Conservation (phyloP, 805 yeast genomes). For the Starmera quercuum region DNA sequence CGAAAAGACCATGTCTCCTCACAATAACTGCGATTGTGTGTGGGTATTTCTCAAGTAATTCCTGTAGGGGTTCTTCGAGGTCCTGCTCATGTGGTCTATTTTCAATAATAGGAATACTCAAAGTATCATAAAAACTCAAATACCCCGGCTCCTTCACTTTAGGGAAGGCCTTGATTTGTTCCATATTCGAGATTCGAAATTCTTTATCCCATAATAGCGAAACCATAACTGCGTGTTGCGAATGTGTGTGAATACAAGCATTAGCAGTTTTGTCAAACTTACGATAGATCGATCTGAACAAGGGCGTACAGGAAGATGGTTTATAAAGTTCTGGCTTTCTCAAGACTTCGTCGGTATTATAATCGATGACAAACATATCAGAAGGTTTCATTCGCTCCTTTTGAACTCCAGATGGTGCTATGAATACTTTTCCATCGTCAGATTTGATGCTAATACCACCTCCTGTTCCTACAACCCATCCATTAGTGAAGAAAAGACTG, state of each 20-base stretch:
- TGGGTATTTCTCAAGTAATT: constrained; percentile 66
- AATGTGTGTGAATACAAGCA: constrained; percentile 93
- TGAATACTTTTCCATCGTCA: constrained; percentile 47
- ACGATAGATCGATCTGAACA: constrained; percentile 55
- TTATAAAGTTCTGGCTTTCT: constrained; percentile 60
- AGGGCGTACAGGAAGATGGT: constrained; percentile 92
- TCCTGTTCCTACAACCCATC: constrained; percentile 95
- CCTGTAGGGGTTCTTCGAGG: constrained; percentile 54
- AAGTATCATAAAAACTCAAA: constrained; percentile 62
- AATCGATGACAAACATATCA: constrained; percentile 72
- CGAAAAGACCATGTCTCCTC: constrained; percentile 88
- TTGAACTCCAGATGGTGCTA: constrained; percentile 96
- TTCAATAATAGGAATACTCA: constrained; percentile 84
- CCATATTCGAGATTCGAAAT: constrained; percentile 73
- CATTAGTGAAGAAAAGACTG: constrained; percentile 63
- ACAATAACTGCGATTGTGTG: constrained; percentile 80
- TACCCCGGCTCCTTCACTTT: constrained; percentile 41
- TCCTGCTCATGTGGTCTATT: constrained; percentile 88
- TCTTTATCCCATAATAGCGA: constrained; percentile 63
- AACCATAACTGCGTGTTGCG: constrained; percentile 79
- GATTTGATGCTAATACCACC: constrained; percentile 78
- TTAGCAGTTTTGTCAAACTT: constrained; percentile 65
- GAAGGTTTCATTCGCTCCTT: constrained; percentile 80
- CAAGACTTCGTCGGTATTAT: constrained; percentile 42
- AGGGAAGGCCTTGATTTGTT: constrained; percentile 91